Conservation (phyloP, 2,329 filamentous ascomycete genomes). For the Drechslera avenae region DNA sequence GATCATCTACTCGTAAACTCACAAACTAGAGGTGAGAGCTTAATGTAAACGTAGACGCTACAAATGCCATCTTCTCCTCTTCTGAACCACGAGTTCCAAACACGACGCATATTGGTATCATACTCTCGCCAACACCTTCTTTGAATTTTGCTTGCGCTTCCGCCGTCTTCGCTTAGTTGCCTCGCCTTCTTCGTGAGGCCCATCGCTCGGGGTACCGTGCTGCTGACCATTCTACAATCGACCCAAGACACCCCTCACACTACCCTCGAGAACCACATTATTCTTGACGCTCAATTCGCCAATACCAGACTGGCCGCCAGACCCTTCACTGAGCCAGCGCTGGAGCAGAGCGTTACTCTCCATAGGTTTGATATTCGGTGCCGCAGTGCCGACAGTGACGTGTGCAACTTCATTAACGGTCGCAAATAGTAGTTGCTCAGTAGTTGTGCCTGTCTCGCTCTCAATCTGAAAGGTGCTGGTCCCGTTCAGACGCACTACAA, state of each 20-base stretch:
- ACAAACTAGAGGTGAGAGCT: no score
- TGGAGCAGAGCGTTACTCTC: constrained; percentile 88
- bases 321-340: constrained; percentile 71
- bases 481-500: constrained; percentile 70
- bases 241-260: constrained; percentile 54
- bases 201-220: no score
- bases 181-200: no score
- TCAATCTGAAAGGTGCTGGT: constrained; percentile 28
- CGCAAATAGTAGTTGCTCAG: constrained; percentile 58
- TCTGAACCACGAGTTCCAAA: no score
- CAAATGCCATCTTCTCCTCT: no score
- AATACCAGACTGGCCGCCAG: constrained; percentile 58
- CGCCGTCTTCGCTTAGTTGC: no score
- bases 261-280: constrained; percentile 61
- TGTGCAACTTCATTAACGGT: constrained; percentile 82
- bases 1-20: no score
- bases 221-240: constrained; percentile 24
- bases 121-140: no score
- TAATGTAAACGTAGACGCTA: no score
- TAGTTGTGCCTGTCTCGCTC: constrained; percentile 28
- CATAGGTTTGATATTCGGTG: constrained; percentile 78
- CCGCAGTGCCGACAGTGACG: constrained; percentile 85
- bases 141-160: no score
- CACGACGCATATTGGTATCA: no score
- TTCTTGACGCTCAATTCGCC: constrained; percentile 60